phyloP scores from a whole-genome alignment of 257 asterid genomes.

The Solanum clarkiae region DNA sequence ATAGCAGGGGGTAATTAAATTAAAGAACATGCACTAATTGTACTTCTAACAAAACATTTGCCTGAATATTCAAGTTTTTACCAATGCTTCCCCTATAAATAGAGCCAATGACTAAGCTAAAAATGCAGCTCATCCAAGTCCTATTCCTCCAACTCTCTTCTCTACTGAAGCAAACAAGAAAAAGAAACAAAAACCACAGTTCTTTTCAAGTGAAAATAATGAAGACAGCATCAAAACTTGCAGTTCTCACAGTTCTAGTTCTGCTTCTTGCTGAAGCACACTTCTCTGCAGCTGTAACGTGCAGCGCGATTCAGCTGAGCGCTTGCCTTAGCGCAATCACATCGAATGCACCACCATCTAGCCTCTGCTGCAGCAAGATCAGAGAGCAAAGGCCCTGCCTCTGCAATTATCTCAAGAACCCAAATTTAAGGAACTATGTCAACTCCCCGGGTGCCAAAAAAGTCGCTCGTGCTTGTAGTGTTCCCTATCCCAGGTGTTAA shows the following conservation, averaged over 20 bases:
- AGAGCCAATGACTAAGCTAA: neutral
- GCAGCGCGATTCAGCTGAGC: constrained; percentile 10
- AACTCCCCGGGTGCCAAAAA: constrained; percentile 9
- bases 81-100: neutral
- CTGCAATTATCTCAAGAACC: constrained; percentile 20
- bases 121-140: neutral
- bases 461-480: constrained; percentile 12
- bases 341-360: neutral
- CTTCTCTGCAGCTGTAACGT: constrained; percentile 9
- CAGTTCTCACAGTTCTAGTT: constrained; percentile 2
- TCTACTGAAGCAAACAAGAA: neutral
- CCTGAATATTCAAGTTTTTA: neutral
- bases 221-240: constrained; percentile 13
- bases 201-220: constrained; percentile 1
- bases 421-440: neutral
- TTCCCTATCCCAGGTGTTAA: constrained; percentile 20
- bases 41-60: neutral
- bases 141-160: neutral
- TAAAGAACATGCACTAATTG: neutral
- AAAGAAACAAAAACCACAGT: neutral
- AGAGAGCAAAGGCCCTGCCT: constrained; percentile 17
- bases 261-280: constrained; percentile 13
- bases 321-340: constrained; percentile 12
- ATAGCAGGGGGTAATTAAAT: neutral
- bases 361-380: constrained; percentile 17